Base-by-base conservation (phyloP, 2,329 filamentous ascomycete genomes). In the Zymoseptoria ardabiliae region DNA sequence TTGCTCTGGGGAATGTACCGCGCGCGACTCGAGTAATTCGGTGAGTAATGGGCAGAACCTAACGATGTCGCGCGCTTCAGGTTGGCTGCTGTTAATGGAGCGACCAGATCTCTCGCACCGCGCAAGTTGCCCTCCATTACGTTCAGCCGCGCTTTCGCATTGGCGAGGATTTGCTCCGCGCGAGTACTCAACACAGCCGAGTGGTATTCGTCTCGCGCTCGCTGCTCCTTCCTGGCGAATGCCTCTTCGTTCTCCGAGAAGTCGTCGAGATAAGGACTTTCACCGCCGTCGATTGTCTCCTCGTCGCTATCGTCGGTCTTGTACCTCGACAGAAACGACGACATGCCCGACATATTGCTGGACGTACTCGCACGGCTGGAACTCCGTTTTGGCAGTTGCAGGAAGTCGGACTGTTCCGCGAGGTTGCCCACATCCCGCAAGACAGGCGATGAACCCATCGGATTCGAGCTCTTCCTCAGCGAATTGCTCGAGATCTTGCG, bases 51-150 rank as follows among this genome's bases (percentile, higher is more conserved):
- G n/a, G 60, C 53, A 7, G 65, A 67, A 7, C 62, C 62, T 71
- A 73, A 58, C 7, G 73, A 74, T 11, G 71, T 70, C 30, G 72
- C 72, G 17, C 72, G 69, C 61, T 74, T 71, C 41, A 74, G 62
- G 53, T 74, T 74, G n/a, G 72, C 72, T 2, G 71, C 67, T 5
- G 72, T 74, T 64, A 74, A 61, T 3, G 72, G 72, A 13, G 68
- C 64, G n/a, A 72, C 69, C 17, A 73, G 62, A 54, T 73, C 71
- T 67, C 90, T 84, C 28, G 91, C 92, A 61, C 90, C 87, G 59
- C 82, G 87, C 20, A 97, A 79, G 67, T 97, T 97, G 45, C 88
- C 91, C 75, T 97, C 93, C 91, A 97, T 96, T 30, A 90, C 91
- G 71, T 90, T 94, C 62, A 97, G 79, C 67, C 91, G 83, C 72